Percentiles rank a stretch among this genome's conserved stretches.
phyloP scores from a whole-genome alignment of 306 rosid genomes.

The Casuarina equisetifolia region DNA sequence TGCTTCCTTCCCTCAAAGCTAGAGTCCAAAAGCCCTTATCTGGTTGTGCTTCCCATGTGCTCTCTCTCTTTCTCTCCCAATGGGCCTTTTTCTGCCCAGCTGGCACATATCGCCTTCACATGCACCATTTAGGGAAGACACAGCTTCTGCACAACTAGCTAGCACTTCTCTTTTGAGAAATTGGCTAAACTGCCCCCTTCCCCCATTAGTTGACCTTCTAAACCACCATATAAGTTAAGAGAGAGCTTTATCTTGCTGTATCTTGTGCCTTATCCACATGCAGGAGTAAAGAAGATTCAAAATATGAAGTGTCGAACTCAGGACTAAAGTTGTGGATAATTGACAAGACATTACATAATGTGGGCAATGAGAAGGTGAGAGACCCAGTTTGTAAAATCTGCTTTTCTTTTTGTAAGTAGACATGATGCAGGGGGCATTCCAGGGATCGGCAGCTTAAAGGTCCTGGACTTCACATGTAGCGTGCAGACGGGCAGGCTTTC shows the following conservation, averaged over 20 bases:
- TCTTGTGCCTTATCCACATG: not conserved
- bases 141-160: conserved; percentile 38
- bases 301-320: too few relatives aligned
- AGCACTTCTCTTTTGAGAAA: conserved; percentile 2
- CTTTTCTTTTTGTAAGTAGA: conserved; percentile 16
- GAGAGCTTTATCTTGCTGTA: conserved; percentile 13
- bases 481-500: conserved; percentile 74
- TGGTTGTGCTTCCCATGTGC: conserved; percentile 76
- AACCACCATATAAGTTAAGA: not conserved
- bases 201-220: not conserved
- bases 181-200: conserved; percentile 35
- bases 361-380: not conserved
- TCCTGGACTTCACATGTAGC: conserved; percentile 74
- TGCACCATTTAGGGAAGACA: conserved; percentile 69
- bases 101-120: conserved; percentile 80
- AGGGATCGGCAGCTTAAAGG: conserved; percentile 33
- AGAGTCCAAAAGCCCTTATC: conserved; percentile 38
- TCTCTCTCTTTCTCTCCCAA: conserved; percentile 16
- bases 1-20: conserved; percentile 40
- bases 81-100: conserved; percentile 39
- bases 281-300: too few relatives aligned
- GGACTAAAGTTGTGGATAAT: too few relatives aligned
- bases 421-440: conserved; percentile 32
- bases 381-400: not conserved
- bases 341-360: too few relatives aligned